These are phyloP conservation scores for Cajanus cajan DNA, from an alignment of 306 rosid genomes.

Conservation along the genomic window DNA sequence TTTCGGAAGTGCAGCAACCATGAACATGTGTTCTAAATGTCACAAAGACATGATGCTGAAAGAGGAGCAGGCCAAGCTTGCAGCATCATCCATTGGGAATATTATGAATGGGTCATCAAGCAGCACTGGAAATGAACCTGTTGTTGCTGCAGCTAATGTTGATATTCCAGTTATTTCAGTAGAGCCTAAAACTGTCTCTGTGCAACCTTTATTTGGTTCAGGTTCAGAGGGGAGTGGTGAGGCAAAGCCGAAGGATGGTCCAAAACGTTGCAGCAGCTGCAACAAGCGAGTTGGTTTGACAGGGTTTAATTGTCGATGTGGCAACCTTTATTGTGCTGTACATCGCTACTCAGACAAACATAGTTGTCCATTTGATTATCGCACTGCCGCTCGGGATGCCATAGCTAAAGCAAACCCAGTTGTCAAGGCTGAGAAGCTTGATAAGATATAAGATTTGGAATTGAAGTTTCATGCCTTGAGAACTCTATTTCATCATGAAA, in stretches of 20 bases:
- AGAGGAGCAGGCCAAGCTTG: conserved; percentile 83
- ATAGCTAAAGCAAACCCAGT: conserved; percentile 88
- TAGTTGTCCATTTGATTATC: conserved; percentile 75
- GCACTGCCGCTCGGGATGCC: conserved; percentile 78
- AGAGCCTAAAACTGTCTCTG: conserved; percentile 50
- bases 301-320: conserved; percentile 89
- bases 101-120: conserved; percentile 79
- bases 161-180: conserved; percentile 42
- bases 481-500: conserved; percentile 54
- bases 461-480: conserved; percentile 35
- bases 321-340: conserved; percentile 66
- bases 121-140: conserved; percentile 48
- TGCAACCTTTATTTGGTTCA: conserved; percentile 41
- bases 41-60: conserved; percentile 82
- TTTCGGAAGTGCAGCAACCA: conserved; percentile 86
- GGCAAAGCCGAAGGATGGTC: conserved; percentile 72
- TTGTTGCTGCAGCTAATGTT: conserved; percentile 39
- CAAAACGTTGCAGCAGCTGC: conserved; percentile 79
- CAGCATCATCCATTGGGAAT: conserved; percentile 81
- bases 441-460: conserved; percentile 61
- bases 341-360: conserved; percentile 96
- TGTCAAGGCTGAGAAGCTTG: conserved; percentile 91
- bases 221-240: conserved; percentile 46
- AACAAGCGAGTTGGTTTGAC: conserved; percentile 89
- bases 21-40: conserved; percentile 97